phyloP scores from a whole-genome alignment of 306 rosid species.

The Rosa chinensis region DNA sequence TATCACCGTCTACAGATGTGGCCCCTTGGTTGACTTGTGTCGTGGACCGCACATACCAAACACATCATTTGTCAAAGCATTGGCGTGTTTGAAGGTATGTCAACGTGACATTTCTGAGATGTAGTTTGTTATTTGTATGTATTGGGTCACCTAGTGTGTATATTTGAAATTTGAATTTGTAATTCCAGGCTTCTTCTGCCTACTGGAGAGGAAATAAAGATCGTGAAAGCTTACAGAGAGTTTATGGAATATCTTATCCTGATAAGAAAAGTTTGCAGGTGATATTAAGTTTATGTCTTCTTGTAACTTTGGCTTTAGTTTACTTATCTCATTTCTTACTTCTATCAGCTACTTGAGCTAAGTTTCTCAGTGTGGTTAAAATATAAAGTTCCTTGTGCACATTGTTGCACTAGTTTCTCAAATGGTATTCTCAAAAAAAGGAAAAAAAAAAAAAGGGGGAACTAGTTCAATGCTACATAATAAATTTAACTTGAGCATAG shows the following conservation, averaged over 20 bases:
- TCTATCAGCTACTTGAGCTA: not conserved
- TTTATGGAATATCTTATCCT: slow-evolving; percentile 96
- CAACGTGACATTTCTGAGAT: slow-evolving; percentile 17
- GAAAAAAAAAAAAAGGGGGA: not conserved
- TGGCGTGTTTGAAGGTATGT: slow-evolving; percentile 82
- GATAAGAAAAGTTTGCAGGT: slow-evolving; percentile 92
- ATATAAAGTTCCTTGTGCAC: not conserved
- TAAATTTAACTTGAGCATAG: not conserved
- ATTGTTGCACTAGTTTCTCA: not conserved
- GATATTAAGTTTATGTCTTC: slow-evolving; percentile 11
- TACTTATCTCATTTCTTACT: not conserved
- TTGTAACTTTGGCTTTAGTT: not conserved
- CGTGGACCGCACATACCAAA: slow-evolving; percentile 98
- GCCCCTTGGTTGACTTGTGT: slow-evolving; percentile 90
- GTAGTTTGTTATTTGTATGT: not conserved
- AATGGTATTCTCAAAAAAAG: not conserved
- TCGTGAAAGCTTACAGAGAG: slow-evolving; percentile 94
- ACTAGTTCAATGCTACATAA: not conserved
- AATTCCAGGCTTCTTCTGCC: slow-evolving; percentile 91
- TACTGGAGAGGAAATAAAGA: slow-evolving; percentile 95
- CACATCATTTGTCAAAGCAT: slow-evolving; percentile 92
- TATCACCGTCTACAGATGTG: slow-evolving; percentile 95
- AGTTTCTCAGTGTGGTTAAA: not conserved
- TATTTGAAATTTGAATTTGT: slow-evolving; percentile 22
- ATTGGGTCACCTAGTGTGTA: not conserved